phyloP scores from a whole-genome alignment of 176 grass and related monocot species.

The Rhipidocladum racemiflorum region DNA sequence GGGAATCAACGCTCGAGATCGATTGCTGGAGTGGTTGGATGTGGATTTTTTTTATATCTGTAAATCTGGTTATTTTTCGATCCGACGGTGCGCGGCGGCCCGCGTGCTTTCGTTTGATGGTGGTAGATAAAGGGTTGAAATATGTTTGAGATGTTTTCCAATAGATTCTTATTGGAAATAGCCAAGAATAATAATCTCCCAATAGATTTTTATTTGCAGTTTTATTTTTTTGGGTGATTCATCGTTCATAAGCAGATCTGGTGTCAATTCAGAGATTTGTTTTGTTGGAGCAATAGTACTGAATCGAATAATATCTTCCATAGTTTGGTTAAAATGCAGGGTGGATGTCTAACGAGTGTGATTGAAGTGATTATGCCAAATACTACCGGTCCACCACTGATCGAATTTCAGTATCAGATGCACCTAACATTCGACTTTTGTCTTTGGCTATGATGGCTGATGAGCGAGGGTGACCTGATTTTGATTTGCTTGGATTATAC shows the following conservation, averaged over 20 bases:
- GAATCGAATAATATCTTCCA: neutral
- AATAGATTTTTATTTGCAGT: neutral
- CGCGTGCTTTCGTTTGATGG: neutral
- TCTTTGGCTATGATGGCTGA: neutral
- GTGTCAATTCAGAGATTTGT: neutral
- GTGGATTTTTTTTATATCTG: neutral
- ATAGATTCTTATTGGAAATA: no score
- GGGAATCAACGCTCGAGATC: neutral
- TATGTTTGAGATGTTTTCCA: neutral
- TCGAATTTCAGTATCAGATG: neutral
- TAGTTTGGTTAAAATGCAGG: neutral
- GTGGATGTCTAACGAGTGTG: neutral
- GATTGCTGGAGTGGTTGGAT: rapidly evolving
- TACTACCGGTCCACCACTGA: neutral
- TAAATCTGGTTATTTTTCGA: neutral
- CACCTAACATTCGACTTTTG: neutral
- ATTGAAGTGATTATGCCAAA: neutral
- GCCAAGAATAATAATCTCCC: no score
- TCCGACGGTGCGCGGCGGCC: neutral
- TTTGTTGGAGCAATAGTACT: neutral
- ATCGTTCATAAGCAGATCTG: neutral
- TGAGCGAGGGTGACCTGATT: neutral
- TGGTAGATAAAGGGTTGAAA: neutral
- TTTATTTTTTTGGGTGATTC: neutral
- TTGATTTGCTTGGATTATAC: slow-evolving; percentile 5